Evolutionary conservation across 345 rosid genomes (phyloP).

Genomic region (Sonneratia caseolaris): DNA sequence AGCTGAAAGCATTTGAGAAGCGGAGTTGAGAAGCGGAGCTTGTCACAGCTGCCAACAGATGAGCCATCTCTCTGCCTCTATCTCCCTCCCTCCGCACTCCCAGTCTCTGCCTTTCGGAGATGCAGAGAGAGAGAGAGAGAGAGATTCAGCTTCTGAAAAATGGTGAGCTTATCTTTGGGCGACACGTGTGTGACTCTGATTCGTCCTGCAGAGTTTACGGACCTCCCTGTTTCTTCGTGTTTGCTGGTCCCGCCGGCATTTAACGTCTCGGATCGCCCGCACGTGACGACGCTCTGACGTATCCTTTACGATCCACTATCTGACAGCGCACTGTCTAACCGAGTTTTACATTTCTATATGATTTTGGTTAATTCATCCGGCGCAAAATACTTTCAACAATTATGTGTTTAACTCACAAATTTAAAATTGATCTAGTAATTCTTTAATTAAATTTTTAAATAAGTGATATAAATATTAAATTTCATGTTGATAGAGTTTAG

Average conservation of each 20-base stretch:
- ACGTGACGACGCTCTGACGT: no score
- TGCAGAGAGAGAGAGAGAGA: neutral
- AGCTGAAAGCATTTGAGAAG: neutral
- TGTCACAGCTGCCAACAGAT: neutral
- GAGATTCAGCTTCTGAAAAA: neutral
- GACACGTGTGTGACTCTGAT: slow-evolving; percentile 11
- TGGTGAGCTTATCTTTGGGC: slow-evolving; percentile 4
- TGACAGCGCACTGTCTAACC: no score
- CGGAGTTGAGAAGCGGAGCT: slow-evolving; percentile 3
- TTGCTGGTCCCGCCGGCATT: neutral
- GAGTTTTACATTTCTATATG: no score
- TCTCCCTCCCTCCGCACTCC: neutral
- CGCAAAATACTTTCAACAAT: no score
- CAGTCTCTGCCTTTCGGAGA: no score
- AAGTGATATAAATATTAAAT: no score
- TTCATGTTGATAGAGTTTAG: no score
- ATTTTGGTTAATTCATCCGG: no score
- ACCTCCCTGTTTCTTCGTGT: neutral
- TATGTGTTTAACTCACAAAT: no score
- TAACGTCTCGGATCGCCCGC: neutral
- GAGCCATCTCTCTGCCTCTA: slow-evolving; percentile 3
- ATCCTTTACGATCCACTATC: no score
- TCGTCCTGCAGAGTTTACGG: neutral
- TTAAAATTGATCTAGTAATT: no score
- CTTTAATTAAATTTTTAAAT: no score